A percentile compares a stretch with the other conserved stretches of the same genome.
These are phyloP conservation scores for Rubia yunnanensis DNA, from an alignment of 257 asterid genomes.

Conservation along the genomic window DNA sequence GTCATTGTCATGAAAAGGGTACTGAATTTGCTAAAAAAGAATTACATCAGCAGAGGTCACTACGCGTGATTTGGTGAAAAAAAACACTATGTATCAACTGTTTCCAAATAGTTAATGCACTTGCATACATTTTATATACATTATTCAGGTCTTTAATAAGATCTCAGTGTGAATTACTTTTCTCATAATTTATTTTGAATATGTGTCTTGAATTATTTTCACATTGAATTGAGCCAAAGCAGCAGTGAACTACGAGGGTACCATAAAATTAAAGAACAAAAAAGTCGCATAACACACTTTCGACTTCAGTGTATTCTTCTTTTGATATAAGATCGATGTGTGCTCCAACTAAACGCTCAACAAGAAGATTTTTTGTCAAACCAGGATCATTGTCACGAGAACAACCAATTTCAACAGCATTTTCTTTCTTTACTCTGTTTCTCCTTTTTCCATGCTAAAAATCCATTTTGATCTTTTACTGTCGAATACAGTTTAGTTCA, in stretches of 20 bases:
- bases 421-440: neutral
- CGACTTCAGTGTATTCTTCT: constrained; percentile 83
- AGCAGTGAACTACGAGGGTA: neutral
- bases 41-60: neutral
- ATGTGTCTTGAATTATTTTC: neutral
- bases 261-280: neutral
- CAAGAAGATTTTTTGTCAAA: constrained; percentile 88
- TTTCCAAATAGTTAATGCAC: neutral
- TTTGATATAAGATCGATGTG: constrained; percentile 86
- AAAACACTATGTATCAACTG: neutral
- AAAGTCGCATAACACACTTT: constrained; percentile 49
- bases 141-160: neutral
- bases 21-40: too few species aligned
- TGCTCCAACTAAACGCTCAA: constrained; percentile 96
- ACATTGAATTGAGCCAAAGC: neutral
- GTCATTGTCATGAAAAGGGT: too few species aligned
- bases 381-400: constrained; percentile 87
- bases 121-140: neutral
- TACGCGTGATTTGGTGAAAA: neutral
- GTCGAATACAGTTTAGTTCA: neutral
- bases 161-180: neutral
- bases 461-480: neutral
- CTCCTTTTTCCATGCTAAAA: neutral
- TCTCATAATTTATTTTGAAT: neutral
- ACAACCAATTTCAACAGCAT: constrained; percentile 5